Evolutionary conservation across 495 filamentous ascomycete genomes (phyloP), one percentile per base, ranked within the genome.

Genomic region (Talaromyces ruber): DNA sequence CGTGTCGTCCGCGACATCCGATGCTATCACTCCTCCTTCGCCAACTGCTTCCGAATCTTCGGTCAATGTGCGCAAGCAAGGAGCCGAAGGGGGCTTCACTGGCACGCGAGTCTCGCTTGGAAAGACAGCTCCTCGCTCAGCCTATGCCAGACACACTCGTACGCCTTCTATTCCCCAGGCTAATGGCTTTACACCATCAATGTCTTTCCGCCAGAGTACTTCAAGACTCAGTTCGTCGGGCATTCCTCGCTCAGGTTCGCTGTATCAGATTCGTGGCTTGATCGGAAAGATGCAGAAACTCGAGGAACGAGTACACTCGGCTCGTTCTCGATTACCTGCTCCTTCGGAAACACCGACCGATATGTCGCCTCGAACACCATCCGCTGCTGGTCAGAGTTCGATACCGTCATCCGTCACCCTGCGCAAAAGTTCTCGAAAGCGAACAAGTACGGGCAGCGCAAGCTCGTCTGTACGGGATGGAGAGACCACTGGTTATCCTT

Each of bases 211-310:
- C 53, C 71, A 68, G 14, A 77, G 71, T 47, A 29, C 77, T 26
- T 68, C 75, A 25, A 72, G 74, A 25, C 70, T 71, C 25, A 74
- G 70, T 60, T 54, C 58, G 24, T 64, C 63, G 57, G 77, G 63
- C 43, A 67, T 95, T 25, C 88, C 92, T 29, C 81, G 88, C 37
- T 97, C 95, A 18, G 89, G 86, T 37, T 97, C 95, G 4, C 82
- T 98, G 30, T 89, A 88, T 61, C 94, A 98, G 68, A 93, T 98
- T 68, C 91, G 94, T 26, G 87, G 87, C 3, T 84, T 98, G 59
- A 94, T 93, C 61, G 92, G 90, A 24, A 94, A 97, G 74, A 97
- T 98, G 95, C 91, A 96, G 72, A 86, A 88, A 64, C 84, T 98
- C 45, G 95, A 98, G 72, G 88, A 93, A 62, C 82, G 93, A 30